Evolutionary conservation across 1,284 basidiomycete species (phyloP), one percentile per base, ranked within the genome.

Genomic region (Polyporus tsugae): DNA sequence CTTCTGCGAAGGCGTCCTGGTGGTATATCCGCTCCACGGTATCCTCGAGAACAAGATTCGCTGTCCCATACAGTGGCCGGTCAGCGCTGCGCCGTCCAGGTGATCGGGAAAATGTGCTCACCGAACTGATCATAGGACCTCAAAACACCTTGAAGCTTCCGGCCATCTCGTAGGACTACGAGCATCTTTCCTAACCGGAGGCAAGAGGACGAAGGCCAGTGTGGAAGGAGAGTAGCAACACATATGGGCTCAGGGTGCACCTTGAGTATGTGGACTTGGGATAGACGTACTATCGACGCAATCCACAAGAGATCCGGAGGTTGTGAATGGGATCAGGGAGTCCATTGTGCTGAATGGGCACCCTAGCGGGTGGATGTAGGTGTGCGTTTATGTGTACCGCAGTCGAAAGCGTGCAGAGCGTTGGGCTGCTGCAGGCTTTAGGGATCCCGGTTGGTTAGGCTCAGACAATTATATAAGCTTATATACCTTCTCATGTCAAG

Each of bases 51-150:
- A 98, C 94, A 73, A 98, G 92, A 80, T 98, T 98, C 71, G 96
- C 96, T 98, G 76, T n/a, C 52, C 63, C 29, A n/a, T 11, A 44
- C 25, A 22, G n/a, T 19, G 19, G 6, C 49, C n/a, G 6, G 39
- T 63, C 42, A 66, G 53, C 46, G 46, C 22, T 41, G 22, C 25
- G 19, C 25, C 13, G 33, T 57, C n/a, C 25, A 25, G 39, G 38
- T 35, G 53, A 46, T 25, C 25, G 15, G 6, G 15, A 55, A 38
- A 25, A 59, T 52, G 22, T 58, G 80, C 93, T 75, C 81, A 99
- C 97, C 97, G 78, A 99, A 99, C 80, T 99, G 98, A 84, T 99
- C 98, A 80, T 99, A 99, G 29, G 96, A 98, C 65, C 98, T 86
- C 74, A 99, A 83, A 41, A 99, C 96, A 41, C 98, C 98, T 75